Percentiles rank a stretch among this genome's conserved stretches.
Conservation (phyloP, 108 stramenopile genomes). For the Pseudonitzschia delicatissima region DNA sequence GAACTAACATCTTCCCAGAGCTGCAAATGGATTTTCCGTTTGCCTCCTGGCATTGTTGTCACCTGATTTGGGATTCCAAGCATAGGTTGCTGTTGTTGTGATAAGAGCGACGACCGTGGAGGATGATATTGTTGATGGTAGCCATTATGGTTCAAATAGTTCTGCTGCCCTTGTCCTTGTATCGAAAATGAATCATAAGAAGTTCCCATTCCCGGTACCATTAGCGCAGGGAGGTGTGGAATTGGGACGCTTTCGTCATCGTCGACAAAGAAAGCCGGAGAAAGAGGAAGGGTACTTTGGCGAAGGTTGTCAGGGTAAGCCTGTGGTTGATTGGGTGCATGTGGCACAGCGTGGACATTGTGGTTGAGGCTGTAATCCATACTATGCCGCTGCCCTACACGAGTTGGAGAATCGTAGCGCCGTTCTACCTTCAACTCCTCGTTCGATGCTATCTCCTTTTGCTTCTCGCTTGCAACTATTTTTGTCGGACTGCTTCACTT, state of each 20-base stretch:
- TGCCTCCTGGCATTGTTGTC: conserved; percentile 12
- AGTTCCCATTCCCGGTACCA: not conserved
- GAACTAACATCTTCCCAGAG: conserved; percentile 24
- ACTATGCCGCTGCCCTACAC: too few relatives aligned
- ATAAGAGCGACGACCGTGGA: not conserved
- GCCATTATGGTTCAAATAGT: too few relatives aligned
- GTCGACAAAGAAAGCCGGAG: not conserved
- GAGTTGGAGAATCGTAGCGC: too few relatives aligned
- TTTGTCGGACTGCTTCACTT: too few relatives aligned
- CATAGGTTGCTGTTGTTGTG: not conserved
- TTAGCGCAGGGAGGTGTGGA: conserved; percentile 1
- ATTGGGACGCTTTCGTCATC: not conserved
- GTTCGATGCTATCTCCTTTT: too few relatives aligned
- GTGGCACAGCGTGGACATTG: too few relatives aligned
- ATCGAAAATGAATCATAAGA: not conserved
- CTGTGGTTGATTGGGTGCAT: too few relatives aligned
- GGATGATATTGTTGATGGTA: conserved; percentile 2
- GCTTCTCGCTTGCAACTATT: too few relatives aligned
- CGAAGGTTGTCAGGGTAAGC: too few relatives aligned
- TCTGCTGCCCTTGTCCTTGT: not conserved
- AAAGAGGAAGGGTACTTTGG: not conserved
- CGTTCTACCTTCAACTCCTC: too few relatives aligned
- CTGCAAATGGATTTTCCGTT: conserved; percentile 33
- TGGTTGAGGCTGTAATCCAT: too few relatives aligned
- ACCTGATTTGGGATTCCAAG: conserved; percentile 1